Evolutionary conservation across 2,329 filamentous ascomycete species (phyloP), one percentile per base, ranked within the genome.

Genomic region (Thielaviopsis musarum): DNA sequence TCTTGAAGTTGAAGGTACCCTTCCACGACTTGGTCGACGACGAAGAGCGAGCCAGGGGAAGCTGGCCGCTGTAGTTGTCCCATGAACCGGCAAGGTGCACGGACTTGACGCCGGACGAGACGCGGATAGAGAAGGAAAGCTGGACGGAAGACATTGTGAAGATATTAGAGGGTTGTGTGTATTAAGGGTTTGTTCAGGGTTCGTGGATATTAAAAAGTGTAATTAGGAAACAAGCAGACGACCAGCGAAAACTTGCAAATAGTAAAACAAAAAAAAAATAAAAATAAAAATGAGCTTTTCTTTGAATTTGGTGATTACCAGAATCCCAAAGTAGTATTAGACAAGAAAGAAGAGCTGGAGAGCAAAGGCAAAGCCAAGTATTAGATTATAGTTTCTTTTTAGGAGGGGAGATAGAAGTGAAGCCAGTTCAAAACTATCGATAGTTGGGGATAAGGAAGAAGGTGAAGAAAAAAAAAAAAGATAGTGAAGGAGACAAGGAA

Each of bases 41-140:
- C 76, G 82, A 84, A 73, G 95, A 89, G 77, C 90, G 91, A 75
- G 90, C 89, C 67, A 97, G 87, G 60, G 91, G 91, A 68, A 96
- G 88, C 75, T 96, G 91, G 66, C 89, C 88, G 66, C 82, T 79
- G 81, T 98, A 98, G 79, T 88, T 88, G 79, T 98, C 93, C 91
- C 91, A 98, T 66, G 91, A 97, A 69, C 91, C 91, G 75, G 97
- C 86, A 66, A 98, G 81, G 72, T 97, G 91, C 71, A 95, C 91
- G 69, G 91, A 91, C 83, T 96, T 95, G 81, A 94, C 89, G 76
- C 90, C 89, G 71, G 88, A 84, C 70, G 91, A 95, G 72, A 94
- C 94, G 77, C 91, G 89, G 73, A 97, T 88, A 73, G 87, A 85
- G 77, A 97, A 97, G 71, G 90, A 91, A 67, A 95, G 85, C 77